Base-by-base conservation (phyloP, 306 rosid genomes). In the Coriaria nepalensis region DNA sequence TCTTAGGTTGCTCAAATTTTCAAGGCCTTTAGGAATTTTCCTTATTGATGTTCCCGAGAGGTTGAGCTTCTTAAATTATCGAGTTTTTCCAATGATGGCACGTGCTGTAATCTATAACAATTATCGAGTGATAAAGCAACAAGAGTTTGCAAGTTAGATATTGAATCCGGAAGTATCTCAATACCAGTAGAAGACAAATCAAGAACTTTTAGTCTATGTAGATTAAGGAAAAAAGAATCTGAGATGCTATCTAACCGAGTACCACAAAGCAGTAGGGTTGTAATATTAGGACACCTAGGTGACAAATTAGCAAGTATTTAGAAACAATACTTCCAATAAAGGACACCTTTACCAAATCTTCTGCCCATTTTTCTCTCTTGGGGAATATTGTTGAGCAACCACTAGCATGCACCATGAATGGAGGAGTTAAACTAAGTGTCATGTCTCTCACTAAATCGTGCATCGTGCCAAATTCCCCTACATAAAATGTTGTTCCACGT, bases 391-490 rank as follows among this genome's bases (percentile, higher is more conserved):
- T 32, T 54, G 13, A 40, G 7, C 37, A 11, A 4, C 2, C 13
- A 7, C 64, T 49, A 37, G 55, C 44, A 47, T 29, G 15, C 6
- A 42, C 41, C n/a, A 49, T 8, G 36, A 2, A 59, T 13, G 35
- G 40, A n/a, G 46, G 33, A 32, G 6, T 13, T 4, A 32, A 15
- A 2, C 50, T 8, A 1, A 49, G n/a, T n/a, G 56, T 13, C 64
- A 59, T 59, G 39, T 49, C 49, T 43, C 56, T 59, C 12, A 58
- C 14, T 33, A 48, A 20, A 40, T 58, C 63, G 32, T 58, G 63
- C 54, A 58, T 47, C 45, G 38, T 58, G 33, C n/a, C 49, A 0
- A 8, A 44, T 10, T 4, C 29, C 3, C 1, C 2, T 20, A 0
- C 29, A 6, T 11, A 13, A 58, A 6, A 0, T 20, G 13, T 4